A percentile compares a stretch with the other conserved stretches of the same genome.
Conservation (phyloP, 148 eudicot genomes). For the Amaranthus palmeri region DNA sequence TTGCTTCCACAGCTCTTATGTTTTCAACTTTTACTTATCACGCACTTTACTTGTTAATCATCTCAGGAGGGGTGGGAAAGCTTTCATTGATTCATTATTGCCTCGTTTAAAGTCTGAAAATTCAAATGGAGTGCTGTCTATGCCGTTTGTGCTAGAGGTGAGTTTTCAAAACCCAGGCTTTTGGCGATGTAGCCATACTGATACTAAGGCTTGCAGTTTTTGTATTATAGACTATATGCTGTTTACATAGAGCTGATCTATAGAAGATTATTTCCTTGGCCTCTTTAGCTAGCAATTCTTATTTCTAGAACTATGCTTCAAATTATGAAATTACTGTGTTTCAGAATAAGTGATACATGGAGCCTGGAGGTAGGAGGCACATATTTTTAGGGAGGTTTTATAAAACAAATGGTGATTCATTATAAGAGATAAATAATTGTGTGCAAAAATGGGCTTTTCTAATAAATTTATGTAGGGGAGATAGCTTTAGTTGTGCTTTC, state of each 20-base stretch:
- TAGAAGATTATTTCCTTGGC: not conserved
- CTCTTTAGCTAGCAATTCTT: slow-evolving; percentile 2
- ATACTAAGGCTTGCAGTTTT: not conserved
- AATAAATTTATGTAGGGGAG: too few species aligned
- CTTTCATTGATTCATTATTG: slow-evolving; percentile 78
- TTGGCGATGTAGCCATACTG: not conserved
- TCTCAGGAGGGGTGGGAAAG: slow-evolving; percentile 84
- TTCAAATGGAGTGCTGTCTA: slow-evolving; percentile 60
- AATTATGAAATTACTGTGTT: too few species aligned
- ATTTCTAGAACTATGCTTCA: not conserved
- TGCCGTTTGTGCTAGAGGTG: slow-evolving; percentile 97
- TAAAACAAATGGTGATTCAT: too few species aligned
- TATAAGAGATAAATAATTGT: too few species aligned
- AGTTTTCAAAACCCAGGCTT: not conserved
- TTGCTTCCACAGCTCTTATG: not conserved
- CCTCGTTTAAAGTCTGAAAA: slow-evolving; percentile 80
- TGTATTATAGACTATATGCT: not conserved
- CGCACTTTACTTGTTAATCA: slow-evolving; percentile 19
- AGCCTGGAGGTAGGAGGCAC: too few species aligned
- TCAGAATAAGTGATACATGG: too few species aligned
- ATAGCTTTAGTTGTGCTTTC: too few species aligned
- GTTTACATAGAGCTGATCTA: not conserved
- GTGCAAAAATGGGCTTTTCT: too few species aligned
- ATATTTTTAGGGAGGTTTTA: too few species aligned
- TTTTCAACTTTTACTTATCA: slow-evolving; percentile 8